These are phyloP conservation scores for Podaxis carcinomalis DNA, from an alignment of 768 basidiomycete genomes.

Conservation along the genomic window DNA sequence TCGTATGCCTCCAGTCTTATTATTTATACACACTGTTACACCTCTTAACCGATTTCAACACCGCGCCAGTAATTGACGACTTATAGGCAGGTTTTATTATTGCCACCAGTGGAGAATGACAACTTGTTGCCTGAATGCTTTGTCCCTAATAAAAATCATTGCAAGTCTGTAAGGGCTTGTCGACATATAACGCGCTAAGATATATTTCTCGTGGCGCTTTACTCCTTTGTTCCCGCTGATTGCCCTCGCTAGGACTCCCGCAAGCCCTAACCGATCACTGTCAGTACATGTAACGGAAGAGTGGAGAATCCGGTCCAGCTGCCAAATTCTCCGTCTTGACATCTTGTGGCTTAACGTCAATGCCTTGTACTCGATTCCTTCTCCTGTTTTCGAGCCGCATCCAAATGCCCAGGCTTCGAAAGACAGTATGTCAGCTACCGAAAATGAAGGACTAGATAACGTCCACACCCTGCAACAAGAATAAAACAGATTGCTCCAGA, in stretches of 20 bases:
- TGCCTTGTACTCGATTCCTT: constrained; percentile 37
- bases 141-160: constrained; percentile 25
- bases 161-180: neutral
- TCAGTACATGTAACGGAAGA: constrained; percentile 47
- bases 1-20: constrained; percentile 23
- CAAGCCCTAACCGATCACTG: constrained; percentile 5
- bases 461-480: constrained; percentile 32
- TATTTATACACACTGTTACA: constrained; percentile 24
- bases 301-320: constrained; percentile 36
- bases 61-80: constrained; percentile 15
- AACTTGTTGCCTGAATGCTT: constrained; percentile 28
- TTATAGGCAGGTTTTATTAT: constrained; percentile 38
- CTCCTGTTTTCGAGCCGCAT: constrained; percentile 46
- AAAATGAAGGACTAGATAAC: neutral
- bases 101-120: constrained; percentile 24
- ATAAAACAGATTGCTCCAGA: constrained; percentile 44
- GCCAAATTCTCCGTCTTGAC: constrained; percentile 40
- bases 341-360: constrained; percentile 36
- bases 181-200: neutral
- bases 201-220: neutral
- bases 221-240: neutral
- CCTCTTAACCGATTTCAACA: constrained; percentile 12
- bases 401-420: constrained; percentile 35
- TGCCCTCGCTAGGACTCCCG: neutral
- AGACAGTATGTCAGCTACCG: constrained; percentile 4